Percentiles rank a stretch among this genome's conserved stretches.
phyloP scores from a whole-genome alignment of 257 asterid genomes.

The Solanum medicagineum region DNA sequence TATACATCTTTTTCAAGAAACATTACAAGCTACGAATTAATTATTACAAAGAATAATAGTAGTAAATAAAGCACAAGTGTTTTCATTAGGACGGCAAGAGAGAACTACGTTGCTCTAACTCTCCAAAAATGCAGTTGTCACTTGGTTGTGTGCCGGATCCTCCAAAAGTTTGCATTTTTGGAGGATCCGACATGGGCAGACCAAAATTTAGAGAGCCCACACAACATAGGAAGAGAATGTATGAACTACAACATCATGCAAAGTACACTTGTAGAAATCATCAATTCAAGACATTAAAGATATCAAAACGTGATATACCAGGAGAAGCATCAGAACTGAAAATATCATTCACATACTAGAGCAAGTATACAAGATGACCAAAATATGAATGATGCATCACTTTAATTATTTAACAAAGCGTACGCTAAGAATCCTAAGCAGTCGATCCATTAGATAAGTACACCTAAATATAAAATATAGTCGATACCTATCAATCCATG shows the following conservation, averaged over 20 bases:
- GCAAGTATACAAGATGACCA: neutral
- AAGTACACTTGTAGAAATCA: neutral
- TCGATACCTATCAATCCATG: neutral
- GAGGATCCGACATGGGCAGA: neutral
- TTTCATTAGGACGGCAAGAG: neutral
- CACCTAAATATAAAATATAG: neutral
- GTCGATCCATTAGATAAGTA: neutral
- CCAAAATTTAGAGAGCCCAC: neutral
- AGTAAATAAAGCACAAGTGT: neutral
- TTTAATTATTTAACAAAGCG: neutral
- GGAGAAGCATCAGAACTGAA: neutral
- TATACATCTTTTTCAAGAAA: neutral
- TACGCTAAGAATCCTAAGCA: neutral
- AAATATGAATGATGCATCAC: neutral
- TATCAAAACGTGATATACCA: neutral
- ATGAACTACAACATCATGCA: neutral
- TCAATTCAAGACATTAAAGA: neutral
- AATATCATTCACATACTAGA: neutral
- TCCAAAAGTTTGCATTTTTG: neutral
- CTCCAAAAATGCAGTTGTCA: neutral
- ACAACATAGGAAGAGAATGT: neutral
- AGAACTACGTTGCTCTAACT: neutral
- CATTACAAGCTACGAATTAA: neutral
- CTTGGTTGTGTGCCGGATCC: neutral
- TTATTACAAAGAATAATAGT: neutral